Conservation (phyloP, 176 grass and related monocot genomes). For the Aegilops longissima region DNA sequence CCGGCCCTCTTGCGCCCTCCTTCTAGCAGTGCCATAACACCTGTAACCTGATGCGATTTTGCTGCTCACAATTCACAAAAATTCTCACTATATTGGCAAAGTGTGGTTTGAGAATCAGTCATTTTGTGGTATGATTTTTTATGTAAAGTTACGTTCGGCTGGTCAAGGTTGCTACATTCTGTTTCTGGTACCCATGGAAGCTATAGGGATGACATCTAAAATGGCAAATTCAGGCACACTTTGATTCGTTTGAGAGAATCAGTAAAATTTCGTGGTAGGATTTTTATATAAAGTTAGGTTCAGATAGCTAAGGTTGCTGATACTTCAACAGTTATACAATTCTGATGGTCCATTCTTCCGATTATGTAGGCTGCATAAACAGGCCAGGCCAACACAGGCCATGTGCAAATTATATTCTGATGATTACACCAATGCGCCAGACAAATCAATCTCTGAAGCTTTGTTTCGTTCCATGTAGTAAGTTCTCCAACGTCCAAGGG, state of each 20-base stretch:
- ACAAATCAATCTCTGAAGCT: not conserved
- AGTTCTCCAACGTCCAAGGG: conserved; percentile 3
- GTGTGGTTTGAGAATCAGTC: not conserved
- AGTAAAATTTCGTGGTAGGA: not conserved
- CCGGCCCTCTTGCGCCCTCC: too few species aligned
- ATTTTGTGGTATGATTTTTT: not conserved
- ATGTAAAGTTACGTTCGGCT: not conserved
- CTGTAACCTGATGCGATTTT: too few species aligned
- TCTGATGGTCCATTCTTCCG: not conserved
- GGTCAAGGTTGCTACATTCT: too few species aligned
- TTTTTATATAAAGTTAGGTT: not conserved
- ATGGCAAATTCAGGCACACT: not conserved
- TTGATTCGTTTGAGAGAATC: not conserved
- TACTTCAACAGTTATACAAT: too few species aligned
- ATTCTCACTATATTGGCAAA: too few species aligned
- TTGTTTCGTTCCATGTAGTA: conserved; percentile 10
- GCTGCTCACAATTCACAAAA: too few species aligned
- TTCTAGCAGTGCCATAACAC: too few species aligned
- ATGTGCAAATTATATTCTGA: not conserved
- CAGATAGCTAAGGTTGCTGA: too few species aligned
- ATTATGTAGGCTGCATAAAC: not conserved
- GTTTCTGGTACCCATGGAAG: too few species aligned
- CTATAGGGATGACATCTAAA: too few species aligned
- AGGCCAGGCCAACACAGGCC: not conserved
- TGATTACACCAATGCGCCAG: not conserved